Evolutionary conservation across 208 protist genomes (phyloP).

Genomic region (Crithidia acanthocephali): DNA sequence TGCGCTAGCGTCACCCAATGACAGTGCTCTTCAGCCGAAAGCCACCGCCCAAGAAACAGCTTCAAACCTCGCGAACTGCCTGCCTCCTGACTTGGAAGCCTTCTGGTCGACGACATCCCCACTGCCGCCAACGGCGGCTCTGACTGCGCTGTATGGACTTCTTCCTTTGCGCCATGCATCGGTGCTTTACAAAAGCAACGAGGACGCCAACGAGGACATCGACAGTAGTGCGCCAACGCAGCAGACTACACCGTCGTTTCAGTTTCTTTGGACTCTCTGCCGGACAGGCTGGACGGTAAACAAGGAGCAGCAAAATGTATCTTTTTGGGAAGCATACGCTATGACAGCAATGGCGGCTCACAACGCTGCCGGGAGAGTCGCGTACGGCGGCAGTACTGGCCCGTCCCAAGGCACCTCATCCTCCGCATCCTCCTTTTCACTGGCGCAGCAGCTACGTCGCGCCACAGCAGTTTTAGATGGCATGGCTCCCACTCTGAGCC

Average conservation of each 20-base stretch:
- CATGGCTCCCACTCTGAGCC: neutral
- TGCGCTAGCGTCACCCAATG: slow-evolving; percentile 7
- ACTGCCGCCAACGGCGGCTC: slow-evolving; percentile 54
- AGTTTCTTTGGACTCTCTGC: slow-evolving; percentile 6
- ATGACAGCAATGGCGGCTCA: slow-evolving; percentile 27
- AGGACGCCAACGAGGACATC: neutral
- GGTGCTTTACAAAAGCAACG: neutral
- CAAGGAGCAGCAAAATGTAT: neutral
- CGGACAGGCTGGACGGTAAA: neutral
- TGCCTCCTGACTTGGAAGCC: slow-evolving; percentile 35
- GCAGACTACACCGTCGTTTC: neutral
- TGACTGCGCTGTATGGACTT: slow-evolving; percentile 56
- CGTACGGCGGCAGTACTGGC: neutral
- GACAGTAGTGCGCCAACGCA: neutral
- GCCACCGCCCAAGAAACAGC: neutral
- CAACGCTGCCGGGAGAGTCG: neutral
- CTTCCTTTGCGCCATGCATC: slow-evolving; percentile 32
- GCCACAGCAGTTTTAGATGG: slow-evolving; percentile 15
- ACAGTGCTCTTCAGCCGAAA: no score
- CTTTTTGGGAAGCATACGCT: slow-evolving; percentile 27
- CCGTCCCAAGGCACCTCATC: slow-evolving; percentile 5
- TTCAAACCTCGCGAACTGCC: neutral
- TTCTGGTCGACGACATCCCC: slow-evolving; percentile 44
- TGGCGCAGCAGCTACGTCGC: slow-evolving; percentile 32
- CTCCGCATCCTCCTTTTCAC: slow-evolving; percentile 19